These are phyloP conservation scores for Cercospora sp. DNA, from an alignment of 2,329 filamentous ascomycete species.

Conservation along the genomic window DNA sequence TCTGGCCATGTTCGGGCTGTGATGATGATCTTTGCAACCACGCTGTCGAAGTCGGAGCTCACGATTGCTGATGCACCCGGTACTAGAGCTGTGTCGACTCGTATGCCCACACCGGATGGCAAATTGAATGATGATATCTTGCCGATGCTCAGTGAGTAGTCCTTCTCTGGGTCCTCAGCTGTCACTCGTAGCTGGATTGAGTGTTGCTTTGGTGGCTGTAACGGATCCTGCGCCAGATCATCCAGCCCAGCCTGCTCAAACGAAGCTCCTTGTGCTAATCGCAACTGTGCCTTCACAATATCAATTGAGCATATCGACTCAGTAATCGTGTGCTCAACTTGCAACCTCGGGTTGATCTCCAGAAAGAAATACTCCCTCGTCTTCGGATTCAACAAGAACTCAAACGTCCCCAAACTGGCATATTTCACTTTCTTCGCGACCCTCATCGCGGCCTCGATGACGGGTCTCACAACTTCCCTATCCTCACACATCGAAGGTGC, in stretches of 20 bases:
- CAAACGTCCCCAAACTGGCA: slow-evolving; percentile 62
- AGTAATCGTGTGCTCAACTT: slow-evolving; percentile 64
- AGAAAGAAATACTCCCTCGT: slow-evolving; percentile 58
- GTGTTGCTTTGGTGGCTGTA: slow-evolving; percentile 42
- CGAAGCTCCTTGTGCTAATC: slow-evolving; percentile 53
- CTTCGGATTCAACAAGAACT: slow-evolving; percentile 59
- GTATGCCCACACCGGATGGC: slow-evolving; percentile 58
- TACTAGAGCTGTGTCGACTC: slow-evolving; percentile 59
- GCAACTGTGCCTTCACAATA: slow-evolving; percentile 57
- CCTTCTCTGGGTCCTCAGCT: slow-evolving; percentile 55
- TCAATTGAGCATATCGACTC: slow-evolving; percentile 57
- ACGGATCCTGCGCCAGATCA: slow-evolving; percentile 36
- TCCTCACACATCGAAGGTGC: slow-evolving; percentile 56
- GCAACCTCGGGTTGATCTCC: slow-evolving; percentile 61
- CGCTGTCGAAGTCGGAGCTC: slow-evolving; percentile 58
- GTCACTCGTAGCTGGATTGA: slow-evolving; percentile 61
- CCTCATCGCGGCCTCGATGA: slow-evolving; percentile 56
- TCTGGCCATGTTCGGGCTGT: slow-evolving; percentile 56
- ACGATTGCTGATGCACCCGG: slow-evolving; percentile 47
- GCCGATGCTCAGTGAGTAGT: slow-evolving; percentile 61
- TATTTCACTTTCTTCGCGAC: slow-evolving; percentile 57
- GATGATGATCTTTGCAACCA: slow-evolving; percentile 61
- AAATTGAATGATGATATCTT: slow-evolving; percentile 57
- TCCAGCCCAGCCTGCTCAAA: slow-evolving; percentile 38
- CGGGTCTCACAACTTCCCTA: slow-evolving; percentile 48